phyloP scores from a whole-genome alignment of 2,329 filamentous ascomycete species.

The Apiospora marii region DNA sequence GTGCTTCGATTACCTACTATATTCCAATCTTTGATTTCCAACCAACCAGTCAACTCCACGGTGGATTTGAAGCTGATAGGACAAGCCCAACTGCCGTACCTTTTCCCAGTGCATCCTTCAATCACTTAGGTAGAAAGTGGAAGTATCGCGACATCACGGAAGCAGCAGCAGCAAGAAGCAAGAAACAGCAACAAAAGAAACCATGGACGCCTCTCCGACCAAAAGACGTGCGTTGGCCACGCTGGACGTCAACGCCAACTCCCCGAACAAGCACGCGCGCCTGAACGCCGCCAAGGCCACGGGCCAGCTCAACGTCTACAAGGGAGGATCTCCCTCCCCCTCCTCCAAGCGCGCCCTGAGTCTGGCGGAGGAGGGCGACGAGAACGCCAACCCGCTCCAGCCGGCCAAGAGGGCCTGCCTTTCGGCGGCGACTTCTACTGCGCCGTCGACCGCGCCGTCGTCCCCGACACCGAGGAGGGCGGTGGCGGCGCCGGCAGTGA shows the following conservation, averaged over 20 bases:
- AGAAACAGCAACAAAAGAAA: neutral
- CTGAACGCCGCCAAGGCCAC: slow-evolving; percentile 3
- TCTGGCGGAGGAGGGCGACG: neutral
- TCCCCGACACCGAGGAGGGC: slow-evolving; percentile 5
- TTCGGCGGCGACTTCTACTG: neutral
- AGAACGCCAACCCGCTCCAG: slow-evolving; percentile 18
- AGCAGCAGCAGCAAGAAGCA: neutral
- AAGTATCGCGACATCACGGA: neutral
- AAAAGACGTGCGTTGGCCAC: slow-evolving; percentile 41
- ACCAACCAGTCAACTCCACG: neutral
- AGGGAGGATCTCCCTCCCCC: neutral
- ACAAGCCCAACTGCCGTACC: too few relatives aligned
- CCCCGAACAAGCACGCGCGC: slow-evolving; percentile 25
- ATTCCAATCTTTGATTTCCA: neutral
- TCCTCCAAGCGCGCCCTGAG: neutral
- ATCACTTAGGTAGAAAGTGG: neutral
- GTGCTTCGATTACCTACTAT: neutral
- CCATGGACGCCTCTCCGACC: slow-evolving; percentile 38
- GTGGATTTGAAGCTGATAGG: neutral
- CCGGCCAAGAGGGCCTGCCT: neutral
- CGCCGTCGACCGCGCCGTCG: neutral
- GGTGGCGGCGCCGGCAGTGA: neutral
- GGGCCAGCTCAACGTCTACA: neutral
- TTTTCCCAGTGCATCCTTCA: neutral
- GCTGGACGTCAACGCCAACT: slow-evolving; percentile 40